A percentile compares a stretch with the other conserved stretches of the same genome.
Conservation (phyloP, 1,139 yeast species). For the Candida anutae region DNA sequence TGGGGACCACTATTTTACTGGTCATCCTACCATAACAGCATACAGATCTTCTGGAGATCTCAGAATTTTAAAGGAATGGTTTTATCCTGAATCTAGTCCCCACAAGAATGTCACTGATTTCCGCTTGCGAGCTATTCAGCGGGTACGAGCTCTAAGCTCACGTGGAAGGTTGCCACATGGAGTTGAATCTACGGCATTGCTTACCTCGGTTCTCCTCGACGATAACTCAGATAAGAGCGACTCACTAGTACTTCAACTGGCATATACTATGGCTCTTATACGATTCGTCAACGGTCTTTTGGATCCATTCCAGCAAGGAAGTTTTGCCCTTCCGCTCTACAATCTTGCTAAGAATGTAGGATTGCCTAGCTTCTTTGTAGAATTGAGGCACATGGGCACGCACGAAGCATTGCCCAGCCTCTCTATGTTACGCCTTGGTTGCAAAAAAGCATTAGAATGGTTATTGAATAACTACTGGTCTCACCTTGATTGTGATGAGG, state of each 20-base stretch:
- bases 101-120: conserved; percentile 11
- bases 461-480: conserved; percentile 70
- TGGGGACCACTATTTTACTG: no score
- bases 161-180: conserved; percentile 42
- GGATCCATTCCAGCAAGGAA: conserved; percentile 80
- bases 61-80: conserved; percentile 47
- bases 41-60: conserved; percentile 50
- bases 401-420: conserved; percentile 79
- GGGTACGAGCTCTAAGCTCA: conserved; percentile 38
- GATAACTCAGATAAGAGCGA: conserved; percentile 11
- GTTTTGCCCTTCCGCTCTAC: conserved; percentile 72
- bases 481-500: conserved; percentile 21
- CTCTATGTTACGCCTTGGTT: conserved; percentile 52
- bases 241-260: conserved; percentile 30
- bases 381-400: conserved; percentile 83
- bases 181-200: conserved; percentile 48
- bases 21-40: conserved; percentile 43
- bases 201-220: conserved; percentile 44
- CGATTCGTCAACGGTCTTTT: conserved; percentile 87
- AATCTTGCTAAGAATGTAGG: conserved; percentile 60
- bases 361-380: conserved; percentile 81
- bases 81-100: conserved; percentile 32
- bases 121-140: conserved; percentile 26
- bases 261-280: conserved; percentile 71
- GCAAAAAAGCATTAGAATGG: conserved; percentile 66